Evolutionary conservation across 306 rosid genomes (phyloP).

Genomic region (Casuarina glauca): DNA sequence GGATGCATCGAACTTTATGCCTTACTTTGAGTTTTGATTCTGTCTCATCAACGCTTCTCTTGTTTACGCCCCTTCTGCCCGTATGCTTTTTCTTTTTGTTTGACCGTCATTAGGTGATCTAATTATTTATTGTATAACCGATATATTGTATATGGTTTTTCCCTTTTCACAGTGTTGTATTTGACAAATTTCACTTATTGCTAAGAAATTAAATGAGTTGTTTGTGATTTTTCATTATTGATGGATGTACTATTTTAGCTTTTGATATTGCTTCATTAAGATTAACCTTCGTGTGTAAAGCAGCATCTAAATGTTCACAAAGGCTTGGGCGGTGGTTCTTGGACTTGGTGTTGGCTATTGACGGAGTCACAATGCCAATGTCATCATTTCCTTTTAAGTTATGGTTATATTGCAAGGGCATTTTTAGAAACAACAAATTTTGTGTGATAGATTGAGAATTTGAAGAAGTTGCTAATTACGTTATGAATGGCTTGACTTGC

Average conservation of each 20-base stretch:
- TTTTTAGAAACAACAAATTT: no score
- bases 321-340: neutral
- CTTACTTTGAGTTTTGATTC: neutral
- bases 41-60: neutral
- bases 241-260: neutral
- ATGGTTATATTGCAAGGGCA: neutral
- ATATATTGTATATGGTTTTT: neutral
- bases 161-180: neutral
- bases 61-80: neutral
- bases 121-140: neutral
- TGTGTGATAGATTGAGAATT: neutral
- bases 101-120: neutral
- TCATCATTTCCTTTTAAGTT: neutral
- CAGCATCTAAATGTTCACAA: neutral
- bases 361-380: neutral
- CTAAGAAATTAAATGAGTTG: constrained; percentile 2
- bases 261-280: neutral
- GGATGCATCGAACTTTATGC: neutral
- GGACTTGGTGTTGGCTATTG: neutral
- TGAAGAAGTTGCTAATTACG: neutral
- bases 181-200: constrained; percentile 4
- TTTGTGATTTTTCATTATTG: neutral
- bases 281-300: neutral
- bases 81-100: neutral
- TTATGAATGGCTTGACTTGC: neutral